These are phyloP conservation scores for Lentinula sp. DNA, from an alignment of 768 basidiomycete genomes.

Conservation along the genomic window DNA sequence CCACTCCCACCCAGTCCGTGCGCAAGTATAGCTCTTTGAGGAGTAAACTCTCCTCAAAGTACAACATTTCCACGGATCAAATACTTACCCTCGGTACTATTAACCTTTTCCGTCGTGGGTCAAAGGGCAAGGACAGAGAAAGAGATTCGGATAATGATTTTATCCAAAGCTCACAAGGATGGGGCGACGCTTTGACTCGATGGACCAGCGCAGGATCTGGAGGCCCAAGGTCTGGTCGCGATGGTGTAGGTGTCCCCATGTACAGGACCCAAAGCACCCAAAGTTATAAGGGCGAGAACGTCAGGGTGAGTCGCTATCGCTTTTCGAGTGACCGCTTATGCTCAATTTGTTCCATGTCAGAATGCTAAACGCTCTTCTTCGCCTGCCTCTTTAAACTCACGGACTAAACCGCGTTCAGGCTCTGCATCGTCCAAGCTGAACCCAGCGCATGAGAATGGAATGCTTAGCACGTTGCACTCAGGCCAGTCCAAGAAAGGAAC, in stretches of 20 bases:
- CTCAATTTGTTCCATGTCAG: background rate
- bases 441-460: conserved; percentile 1
- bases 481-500: conserved; percentile 30
- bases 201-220: conserved; percentile 12
- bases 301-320: background rate
- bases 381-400: background rate
- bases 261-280: conserved; percentile 11
- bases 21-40: background rate
- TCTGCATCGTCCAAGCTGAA: background rate
- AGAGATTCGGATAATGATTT: background rate
- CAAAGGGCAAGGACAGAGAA: conserved; percentile 1
- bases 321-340: background rate
- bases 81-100: conserved; percentile 21
- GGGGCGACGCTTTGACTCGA: background rate
- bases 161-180: background rate
- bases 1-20: conserved; percentile 1
- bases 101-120: conserved; percentile 19
- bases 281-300: conserved; percentile 10
- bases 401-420: background rate
- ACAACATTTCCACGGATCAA: conserved; percentile 17
- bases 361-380: background rate
- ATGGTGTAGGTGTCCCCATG: conserved; percentile 9
- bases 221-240: conserved; percentile 11
- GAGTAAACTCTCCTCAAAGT: background rate
- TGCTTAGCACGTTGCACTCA: conserved; percentile 11